phyloP scores from a whole-genome alignment of 1,284 basidiomycete species.

The Hemileia vastatrix region DNA sequence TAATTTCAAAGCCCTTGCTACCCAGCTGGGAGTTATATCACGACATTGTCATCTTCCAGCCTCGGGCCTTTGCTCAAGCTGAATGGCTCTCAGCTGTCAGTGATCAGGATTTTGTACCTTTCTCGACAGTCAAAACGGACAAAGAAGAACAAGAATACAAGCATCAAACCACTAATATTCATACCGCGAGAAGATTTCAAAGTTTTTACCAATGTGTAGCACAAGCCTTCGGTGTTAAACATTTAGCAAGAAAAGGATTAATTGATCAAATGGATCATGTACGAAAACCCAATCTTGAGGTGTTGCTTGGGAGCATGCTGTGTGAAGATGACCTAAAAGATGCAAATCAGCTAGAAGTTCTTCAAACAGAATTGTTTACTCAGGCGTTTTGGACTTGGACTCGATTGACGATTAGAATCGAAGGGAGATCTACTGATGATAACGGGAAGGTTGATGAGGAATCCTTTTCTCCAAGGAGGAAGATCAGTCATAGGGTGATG shows the following conservation, averaged over 20 bases:
- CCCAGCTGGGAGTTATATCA: slow-evolving; percentile 15
- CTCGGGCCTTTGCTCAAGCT: background rate
- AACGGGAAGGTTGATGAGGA: too few relatives aligned
- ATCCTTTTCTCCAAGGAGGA: too few relatives aligned
- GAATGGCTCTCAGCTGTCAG: background rate
- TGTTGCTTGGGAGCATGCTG: slow-evolving; percentile 4
- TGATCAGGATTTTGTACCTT: too few relatives aligned
- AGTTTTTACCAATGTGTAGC: slow-evolving; percentile 1
- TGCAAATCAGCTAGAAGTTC: too few relatives aligned
- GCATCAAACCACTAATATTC: too few relatives aligned
- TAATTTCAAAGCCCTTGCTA: too few relatives aligned
- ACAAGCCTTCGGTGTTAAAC: slow-evolving; percentile 3
- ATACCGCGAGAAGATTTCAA: too few relatives aligned
- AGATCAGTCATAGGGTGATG: background rate
- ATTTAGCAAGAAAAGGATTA: slow-evolving; percentile 10
- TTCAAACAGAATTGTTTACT: background rate
- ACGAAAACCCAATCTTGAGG: background rate
- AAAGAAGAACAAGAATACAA: too few relatives aligned
- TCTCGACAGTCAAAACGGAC: too few relatives aligned
- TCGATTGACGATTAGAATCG: slow-evolving; percentile 8
- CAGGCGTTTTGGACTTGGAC: slow-evolving; percentile 13
- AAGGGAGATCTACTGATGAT: too few relatives aligned
- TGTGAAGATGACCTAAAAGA: too few relatives aligned
- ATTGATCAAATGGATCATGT: slow-evolving; percentile 2
- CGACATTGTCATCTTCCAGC: slow-evolving; percentile 11